Evolutionary conservation across 73 alveolate species (phyloP), one percentile per base, ranked within the genome.

Genomic region (Paramecium caudatum): DNA sequence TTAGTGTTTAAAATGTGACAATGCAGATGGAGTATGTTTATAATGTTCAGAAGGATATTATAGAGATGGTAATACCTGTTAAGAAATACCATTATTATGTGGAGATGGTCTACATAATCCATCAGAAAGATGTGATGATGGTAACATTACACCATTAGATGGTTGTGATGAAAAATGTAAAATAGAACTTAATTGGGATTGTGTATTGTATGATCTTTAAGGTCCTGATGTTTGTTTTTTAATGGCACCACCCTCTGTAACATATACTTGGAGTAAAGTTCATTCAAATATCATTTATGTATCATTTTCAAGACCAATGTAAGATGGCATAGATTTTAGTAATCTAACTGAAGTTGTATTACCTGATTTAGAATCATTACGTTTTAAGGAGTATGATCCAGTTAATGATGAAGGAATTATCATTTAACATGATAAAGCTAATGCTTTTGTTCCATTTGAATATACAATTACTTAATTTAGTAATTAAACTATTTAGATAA

Each of bases 51-150:
- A 23, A 21, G 88, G 88, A 8, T 74, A 74, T 25, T 74, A 74
- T 45, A 74, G 88, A 74, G 47, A 39, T 74, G 88, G 88, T 2
- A 41, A 10, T 3, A 19, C 43, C 6, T 74, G 88, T 43, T 15
- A 9, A 37, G 45, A 10, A 1, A 74, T 74, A 16, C 88, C 88
- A 41, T 37, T 27, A 19, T 19, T 37, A 30, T 91, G 95, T 27
- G 95, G 95, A 46, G 91, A 91, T 61, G 95, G 95, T 13, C 33
- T 91, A 2, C 61, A 47, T 46, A 61, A 84, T 13, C 87, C 69
- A 7, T 91, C 50, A 46, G 95, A 91, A 90, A 39, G 39, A 17
- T 82, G 91, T 49, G 91, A 82, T 47, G 91, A 82, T 82, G 91
- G 91, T 2, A 48, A 82, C 19, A 43, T 15, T 2, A 32, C 0